Conservation (phyloP, 2,329 filamentous ascomycete genomes). For the Stachybotrys elegans region DNA sequence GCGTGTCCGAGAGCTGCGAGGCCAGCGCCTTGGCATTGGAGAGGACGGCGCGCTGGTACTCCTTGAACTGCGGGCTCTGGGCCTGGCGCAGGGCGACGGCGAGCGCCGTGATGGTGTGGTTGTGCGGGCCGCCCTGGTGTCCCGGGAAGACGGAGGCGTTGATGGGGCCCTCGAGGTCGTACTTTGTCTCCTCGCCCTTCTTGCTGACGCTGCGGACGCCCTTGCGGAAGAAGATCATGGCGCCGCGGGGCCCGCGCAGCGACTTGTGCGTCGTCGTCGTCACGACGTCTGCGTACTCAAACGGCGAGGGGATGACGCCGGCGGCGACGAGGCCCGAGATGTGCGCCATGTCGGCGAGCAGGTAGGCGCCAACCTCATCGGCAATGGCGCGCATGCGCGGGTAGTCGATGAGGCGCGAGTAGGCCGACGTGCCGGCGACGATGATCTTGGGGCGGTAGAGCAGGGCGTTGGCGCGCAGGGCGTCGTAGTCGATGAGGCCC, state of each 20-base stretch:
- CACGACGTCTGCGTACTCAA: conserved; percentile 82
- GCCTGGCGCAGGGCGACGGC: conserved; percentile 91
- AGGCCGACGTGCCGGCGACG: conserved; percentile 87
- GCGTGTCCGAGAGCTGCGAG: conserved; percentile 53
- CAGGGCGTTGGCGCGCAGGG: conserved; percentile 76
- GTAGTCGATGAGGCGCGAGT: conserved; percentile 92
- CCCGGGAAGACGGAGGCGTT: conserved; percentile 95
- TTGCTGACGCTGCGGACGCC: conserved; percentile 79
- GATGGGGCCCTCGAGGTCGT: conserved; percentile 87
- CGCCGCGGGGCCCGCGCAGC: conserved; percentile 84
- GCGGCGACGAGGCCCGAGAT: conserved; percentile 89
- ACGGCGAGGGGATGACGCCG: conserved; percentile 82
- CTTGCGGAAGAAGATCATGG: conserved; percentile 97
- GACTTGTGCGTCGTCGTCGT: conserved; percentile 99
- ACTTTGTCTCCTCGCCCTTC: conserved; percentile 68
- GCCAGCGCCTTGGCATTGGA: conserved; percentile 83
- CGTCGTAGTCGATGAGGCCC: conserved; percentile 87
- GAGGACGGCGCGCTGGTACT: conserved; percentile 83
- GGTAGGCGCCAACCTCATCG: conserved; percentile 82
- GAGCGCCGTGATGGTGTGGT: conserved; percentile 94
- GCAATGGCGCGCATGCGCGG: conserved; percentile 80
- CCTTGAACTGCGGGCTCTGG: conserved; percentile 76
- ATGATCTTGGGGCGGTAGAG: conserved; percentile 92
- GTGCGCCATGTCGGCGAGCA: conserved; percentile 92
- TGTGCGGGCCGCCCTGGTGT: conserved; percentile 94